Evolutionary conservation across 345 rosid species (phyloP).

Genomic region (Garcia nutans): DNA sequence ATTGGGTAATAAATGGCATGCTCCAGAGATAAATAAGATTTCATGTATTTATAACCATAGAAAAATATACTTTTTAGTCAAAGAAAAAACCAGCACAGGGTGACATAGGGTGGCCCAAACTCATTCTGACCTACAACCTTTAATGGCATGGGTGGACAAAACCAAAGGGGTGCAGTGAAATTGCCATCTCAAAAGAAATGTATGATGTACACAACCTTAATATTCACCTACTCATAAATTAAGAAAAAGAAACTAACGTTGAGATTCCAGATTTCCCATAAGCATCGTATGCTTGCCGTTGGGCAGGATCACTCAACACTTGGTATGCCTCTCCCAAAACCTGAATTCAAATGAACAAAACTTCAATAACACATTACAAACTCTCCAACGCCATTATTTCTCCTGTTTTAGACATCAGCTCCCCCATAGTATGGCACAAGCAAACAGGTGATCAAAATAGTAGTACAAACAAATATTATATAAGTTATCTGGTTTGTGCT

Average conservation of each 20-base stretch:
- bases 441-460: not conserved
- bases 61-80: not conserved
- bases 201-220: constrained; percentile 19
- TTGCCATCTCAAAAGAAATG: not conserved
- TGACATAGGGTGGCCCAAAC: not conserved
- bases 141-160: not conserved
- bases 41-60: not conserved
- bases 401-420: not conserved
- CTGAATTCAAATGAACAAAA: constrained; percentile 38
- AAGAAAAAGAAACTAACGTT: constrained; percentile 58
- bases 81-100: not conserved
- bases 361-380: constrained; percentile 9
- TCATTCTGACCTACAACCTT: not conserved
- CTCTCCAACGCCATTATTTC: not conserved
- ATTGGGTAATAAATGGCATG: not conserved
- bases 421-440: not conserved
- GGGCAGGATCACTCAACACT: constrained; percentile 84
- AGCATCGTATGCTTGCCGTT: constrained; percentile 92
- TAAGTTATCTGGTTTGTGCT: not conserved
- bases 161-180: not conserved
- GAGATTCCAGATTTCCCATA: constrained; percentile 95
- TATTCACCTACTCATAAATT: constrained; percentile 13
- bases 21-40: not conserved
- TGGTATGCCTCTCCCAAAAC: constrained; percentile 96
- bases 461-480: not conserved